phyloP scores from a whole-genome alignment of 306 rosid species.

The Gillenia trifoliata region DNA sequence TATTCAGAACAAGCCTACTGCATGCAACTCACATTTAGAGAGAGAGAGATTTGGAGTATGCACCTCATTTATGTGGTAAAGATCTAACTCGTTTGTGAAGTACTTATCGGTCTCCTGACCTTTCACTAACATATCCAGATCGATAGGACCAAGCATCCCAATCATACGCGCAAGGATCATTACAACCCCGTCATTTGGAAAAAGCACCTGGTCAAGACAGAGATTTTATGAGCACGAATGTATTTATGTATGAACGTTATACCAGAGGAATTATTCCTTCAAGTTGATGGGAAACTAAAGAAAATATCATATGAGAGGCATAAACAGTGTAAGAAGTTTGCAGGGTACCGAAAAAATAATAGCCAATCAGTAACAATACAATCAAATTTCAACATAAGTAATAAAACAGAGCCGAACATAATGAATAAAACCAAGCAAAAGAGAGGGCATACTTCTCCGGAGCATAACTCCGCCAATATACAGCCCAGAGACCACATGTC shows the following conservation, averaged over 20 bases:
- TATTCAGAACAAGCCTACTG: neutral
- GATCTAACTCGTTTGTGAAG: conserved; percentile 85
- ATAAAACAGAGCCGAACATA: neutral
- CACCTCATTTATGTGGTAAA: conserved; percentile 80
- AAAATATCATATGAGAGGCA: neutral
- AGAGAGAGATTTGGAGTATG: conserved; percentile 18
- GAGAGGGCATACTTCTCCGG: conserved; percentile 73
- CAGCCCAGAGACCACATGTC: conserved; percentile 99
- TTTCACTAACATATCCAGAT: conserved; percentile 70
- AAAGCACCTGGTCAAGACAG: conserved; percentile 63
- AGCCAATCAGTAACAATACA: neutral
- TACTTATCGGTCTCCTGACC: conserved; percentile 90
- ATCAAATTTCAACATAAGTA: neutral
- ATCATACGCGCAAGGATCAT: conserved; percentile 84
- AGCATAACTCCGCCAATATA: conserved; percentile 90
- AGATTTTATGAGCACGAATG: neutral
- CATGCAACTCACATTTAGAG: neutral
- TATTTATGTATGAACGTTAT: neutral
- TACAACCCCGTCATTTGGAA: conserved; percentile 71
- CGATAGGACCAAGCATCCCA: conserved; percentile 83
- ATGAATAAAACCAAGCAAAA: conserved; percentile 1
- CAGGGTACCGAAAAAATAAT: neutral
- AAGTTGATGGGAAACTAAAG: neutral
- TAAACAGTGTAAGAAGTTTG: neutral
- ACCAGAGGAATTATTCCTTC: neutral